Conservation (phyloP, 768 basidiomycete species). For the Leccinellum luteum region DNA sequence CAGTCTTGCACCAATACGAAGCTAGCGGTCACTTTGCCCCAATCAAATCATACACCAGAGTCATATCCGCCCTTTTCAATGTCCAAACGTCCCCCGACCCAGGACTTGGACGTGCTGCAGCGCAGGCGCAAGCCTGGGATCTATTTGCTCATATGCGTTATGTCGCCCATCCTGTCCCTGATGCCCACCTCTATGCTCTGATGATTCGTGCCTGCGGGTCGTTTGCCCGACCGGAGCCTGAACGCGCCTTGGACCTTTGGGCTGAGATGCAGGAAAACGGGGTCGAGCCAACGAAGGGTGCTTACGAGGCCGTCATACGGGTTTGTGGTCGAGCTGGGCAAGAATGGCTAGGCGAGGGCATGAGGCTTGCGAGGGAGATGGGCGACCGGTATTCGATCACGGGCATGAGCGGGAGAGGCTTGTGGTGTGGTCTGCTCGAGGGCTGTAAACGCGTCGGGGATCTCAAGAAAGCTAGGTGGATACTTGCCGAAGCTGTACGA, state of each 20-base stretch:
- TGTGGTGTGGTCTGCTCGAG: slow-evolving; percentile 84
- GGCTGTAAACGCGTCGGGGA: slow-evolving; percentile 88
- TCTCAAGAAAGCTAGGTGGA: slow-evolving; percentile 80
- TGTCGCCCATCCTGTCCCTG: slow-evolving; percentile 82
- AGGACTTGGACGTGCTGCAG: slow-evolving; percentile 38
- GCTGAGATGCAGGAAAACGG: slow-evolving; percentile 84
- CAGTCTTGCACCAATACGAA: slow-evolving; percentile 74
- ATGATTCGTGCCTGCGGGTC: slow-evolving; percentile 88
- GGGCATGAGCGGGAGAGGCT: slow-evolving; percentile 42
- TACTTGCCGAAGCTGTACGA: slow-evolving; percentile 73
- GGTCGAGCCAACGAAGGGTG: slow-evolving; percentile 58
- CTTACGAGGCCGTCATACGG: slow-evolving; percentile 82
- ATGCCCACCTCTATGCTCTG: slow-evolving; percentile 64
- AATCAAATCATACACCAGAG: slow-evolving; percentile 68
- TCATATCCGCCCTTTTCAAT: slow-evolving; percentile 59
- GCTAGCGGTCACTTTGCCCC: slow-evolving; percentile 57
- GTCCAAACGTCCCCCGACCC: slow-evolving; percentile 31
- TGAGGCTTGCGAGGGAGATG: slow-evolving; percentile 86
- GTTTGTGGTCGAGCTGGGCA: slow-evolving; percentile 73
- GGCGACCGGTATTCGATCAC: slow-evolving; percentile 56
- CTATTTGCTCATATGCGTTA: slow-evolving; percentile 96
- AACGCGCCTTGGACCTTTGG: slow-evolving; percentile 91
- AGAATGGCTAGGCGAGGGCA: slow-evolving; percentile 74
- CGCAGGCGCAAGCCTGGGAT: slow-evolving; percentile 86
- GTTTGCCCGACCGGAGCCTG: slow-evolving; percentile 67